These are phyloP conservation scores for Eremothecium cymbalariae DNA, from an alignment of 1,139 yeast species.

Conservation along the genomic window DNA sequence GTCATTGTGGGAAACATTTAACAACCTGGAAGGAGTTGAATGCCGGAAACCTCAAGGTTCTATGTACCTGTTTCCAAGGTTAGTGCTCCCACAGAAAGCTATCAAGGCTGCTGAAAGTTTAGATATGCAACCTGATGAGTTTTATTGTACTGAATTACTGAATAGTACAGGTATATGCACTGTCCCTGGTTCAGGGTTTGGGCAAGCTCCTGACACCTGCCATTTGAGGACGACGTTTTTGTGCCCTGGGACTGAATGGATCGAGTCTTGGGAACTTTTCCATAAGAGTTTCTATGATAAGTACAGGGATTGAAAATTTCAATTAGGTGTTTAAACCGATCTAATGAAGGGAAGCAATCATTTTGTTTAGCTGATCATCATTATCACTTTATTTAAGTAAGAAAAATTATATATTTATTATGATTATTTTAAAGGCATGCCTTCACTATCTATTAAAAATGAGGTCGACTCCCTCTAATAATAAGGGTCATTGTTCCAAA, in stretches of 20 bases:
- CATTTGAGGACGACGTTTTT: slow-evolving; percentile 93
- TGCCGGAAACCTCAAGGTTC: slow-evolving; percentile 95
- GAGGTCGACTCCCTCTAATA: no score
- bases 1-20: slow-evolving; percentile 60
- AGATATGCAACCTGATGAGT: slow-evolving; percentile 66
- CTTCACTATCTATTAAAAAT: no score
- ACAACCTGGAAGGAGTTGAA: slow-evolving; percentile 64
- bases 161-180: slow-evolving; percentile 94
- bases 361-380: no score
- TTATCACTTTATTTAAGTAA: no score
- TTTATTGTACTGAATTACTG: slow-evolving; percentile 74
- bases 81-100: slow-evolving; percentile 57
- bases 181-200: slow-evolving; percentile 96
- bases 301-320: slow-evolving; percentile 36
- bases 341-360: no score
- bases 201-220: slow-evolving; percentile 79
- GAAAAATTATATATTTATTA: no score
- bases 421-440: no score
- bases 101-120: slow-evolving; percentile 49
- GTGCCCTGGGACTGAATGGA: slow-evolving; percentile 92
- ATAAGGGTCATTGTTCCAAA: no score
- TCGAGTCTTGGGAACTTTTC: slow-evolving; percentile 64
- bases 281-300: slow-evolving; percentile 61
- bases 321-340: no score
- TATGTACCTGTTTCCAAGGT: slow-evolving; percentile 87